Percentiles rank a stretch among this genome's conserved stretches.
phyloP scores from a whole-genome alignment of 805 yeast species.

The Candida ortonii region DNA sequence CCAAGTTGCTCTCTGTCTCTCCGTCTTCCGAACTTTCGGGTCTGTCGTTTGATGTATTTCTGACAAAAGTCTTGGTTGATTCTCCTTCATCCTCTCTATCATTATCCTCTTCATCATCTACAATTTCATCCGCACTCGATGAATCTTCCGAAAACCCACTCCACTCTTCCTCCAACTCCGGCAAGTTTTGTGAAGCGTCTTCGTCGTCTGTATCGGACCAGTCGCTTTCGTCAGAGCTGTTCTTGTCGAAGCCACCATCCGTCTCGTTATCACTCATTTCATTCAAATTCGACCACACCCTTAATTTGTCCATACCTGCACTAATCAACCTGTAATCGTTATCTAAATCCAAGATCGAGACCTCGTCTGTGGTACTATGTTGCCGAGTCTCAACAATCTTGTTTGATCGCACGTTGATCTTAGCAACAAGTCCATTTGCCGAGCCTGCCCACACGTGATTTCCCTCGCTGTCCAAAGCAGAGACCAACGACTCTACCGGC shows the following conservation, averaged over 20 bases:
- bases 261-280: conserved; percentile 20
- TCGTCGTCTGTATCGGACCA: conserved; percentile 13
- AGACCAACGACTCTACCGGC: conserved; percentile 67
- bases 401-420: conserved; percentile 64
- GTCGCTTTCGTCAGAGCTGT: conserved; percentile 10
- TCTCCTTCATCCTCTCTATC: too few relatives aligned
- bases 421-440: conserved; percentile 68
- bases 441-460: conserved; percentile 74
- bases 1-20: conserved; percentile 2
- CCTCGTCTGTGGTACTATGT: conserved; percentile 74
- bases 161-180: conserved; percentile 14
- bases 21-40: conserved; percentile 21
- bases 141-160: conserved; percentile 12
- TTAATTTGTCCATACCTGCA: conserved; percentile 79
- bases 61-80: too few relatives aligned
- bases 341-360: conserved; percentile 73
- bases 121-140: conserved; percentile 10
- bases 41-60: too few relatives aligned
- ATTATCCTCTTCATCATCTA: conserved; percentile 22
- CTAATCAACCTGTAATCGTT: conserved; percentile 73
- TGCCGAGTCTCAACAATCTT: conserved; percentile 60
- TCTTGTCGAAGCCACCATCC: conserved; percentile 4
- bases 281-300: conserved; percentile 59
- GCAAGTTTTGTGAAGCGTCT: conserved; percentile 9
- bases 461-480: conserved; percentile 52